Evolutionary conservation across 2,329 filamentous ascomycete genomes (phyloP), one percentile per base, ranked within the genome.

Genomic region (Calonectria leucothoes): DNA sequence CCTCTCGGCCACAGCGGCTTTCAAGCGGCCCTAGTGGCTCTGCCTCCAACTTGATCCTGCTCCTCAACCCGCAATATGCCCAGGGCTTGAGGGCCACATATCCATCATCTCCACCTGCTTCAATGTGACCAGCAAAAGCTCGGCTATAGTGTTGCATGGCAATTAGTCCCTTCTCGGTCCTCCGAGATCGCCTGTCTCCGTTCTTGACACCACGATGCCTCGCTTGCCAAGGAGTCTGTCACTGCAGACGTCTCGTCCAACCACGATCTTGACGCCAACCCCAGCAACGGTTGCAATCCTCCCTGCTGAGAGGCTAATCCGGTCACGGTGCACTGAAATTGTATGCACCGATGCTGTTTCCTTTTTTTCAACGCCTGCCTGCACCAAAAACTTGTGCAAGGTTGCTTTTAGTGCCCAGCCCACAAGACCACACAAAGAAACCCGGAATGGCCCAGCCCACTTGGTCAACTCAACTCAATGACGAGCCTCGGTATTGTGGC

Each of bases 371-470:
- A 45, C 10, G 20, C 37, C 10, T 64, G 33, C 33, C 23, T n/a
- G 25, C 37, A 64, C 45, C n/a, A 57, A 57, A 45, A 37, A 45
- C 61, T 63, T 68, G 55, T 55, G 64, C 45, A 37, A 49, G 35
- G 68, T 59, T 67, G 37, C 42, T 61, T 57, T 61, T 68, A 73
- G 55, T 72, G 65, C 49, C 69, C 69, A 66, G 76, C 55, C 49
- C 29, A 17, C 33, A 51, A 49, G n/a, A n/a, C n/a, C n/a, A n/a
- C n/a, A 67, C 66, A 70, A 64, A 37, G 64, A 37, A 51, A 20
- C 23, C 64, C 51, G 49, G 45, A 35, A 55, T 33, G 45, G 17
- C 57, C 49, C 71, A 65, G 29, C 57, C 52, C 72, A 51, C 66
- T 70, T 42, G 57, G 71, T 42, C 45, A 31, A 73, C 49, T 45